Evolutionary conservation across 495 filamentous ascomycete genomes (phyloP), one percentile per base, ranked within the genome.

Genomic region (Trichocladium uniseriatum): DNA sequence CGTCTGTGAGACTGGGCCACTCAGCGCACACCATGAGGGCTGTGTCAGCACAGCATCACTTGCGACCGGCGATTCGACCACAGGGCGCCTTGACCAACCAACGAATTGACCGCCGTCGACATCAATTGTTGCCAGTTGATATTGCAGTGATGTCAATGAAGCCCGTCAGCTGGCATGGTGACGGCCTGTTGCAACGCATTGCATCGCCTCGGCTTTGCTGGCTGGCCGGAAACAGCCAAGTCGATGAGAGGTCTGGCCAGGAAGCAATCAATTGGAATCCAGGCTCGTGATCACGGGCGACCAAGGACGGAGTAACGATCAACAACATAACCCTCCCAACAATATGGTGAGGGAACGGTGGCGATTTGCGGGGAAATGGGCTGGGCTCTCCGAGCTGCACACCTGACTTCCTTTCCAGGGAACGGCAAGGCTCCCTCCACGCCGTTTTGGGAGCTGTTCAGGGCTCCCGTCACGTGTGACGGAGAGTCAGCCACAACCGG

Each of bases 291-390:
- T 62, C 51, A 54, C 45, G 43, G 45, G 45, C 28, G n/a, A n/a
- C n/a, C n/a, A n/a, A n/a, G n/a, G n/a, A n/a, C n/a, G n/a, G n/a
- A n/a, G n/a, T n/a, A n/a, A n/a, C 50, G 55, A 52, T 29, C 31
- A 43, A 22, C 31, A 45, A 44, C 46, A 53, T 21, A 32, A n/a
- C n/a, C n/a, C n/a, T n/a, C n/a, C n/a, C n/a, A n/a, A n/a, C n/a
- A n/a, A n/a, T n/a, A n/a, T 11, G 13, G 31, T 38, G 28, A 38
- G 48, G 38, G 32, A 35, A 44, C 36, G 48, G 61, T 64, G 60
- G 60, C 57, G 48, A 61, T 57, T 58, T 59, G 62, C 53, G 62
- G 60, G 60, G 62, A 57, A 65, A 43, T 19, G 46, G 51, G 49
- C 54, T 44, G 44, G 51, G 49, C 41, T 53, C 51, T 47, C 38